Conservation (phyloP, 805 yeast genomes). For the Barnettozyma populi region DNA sequence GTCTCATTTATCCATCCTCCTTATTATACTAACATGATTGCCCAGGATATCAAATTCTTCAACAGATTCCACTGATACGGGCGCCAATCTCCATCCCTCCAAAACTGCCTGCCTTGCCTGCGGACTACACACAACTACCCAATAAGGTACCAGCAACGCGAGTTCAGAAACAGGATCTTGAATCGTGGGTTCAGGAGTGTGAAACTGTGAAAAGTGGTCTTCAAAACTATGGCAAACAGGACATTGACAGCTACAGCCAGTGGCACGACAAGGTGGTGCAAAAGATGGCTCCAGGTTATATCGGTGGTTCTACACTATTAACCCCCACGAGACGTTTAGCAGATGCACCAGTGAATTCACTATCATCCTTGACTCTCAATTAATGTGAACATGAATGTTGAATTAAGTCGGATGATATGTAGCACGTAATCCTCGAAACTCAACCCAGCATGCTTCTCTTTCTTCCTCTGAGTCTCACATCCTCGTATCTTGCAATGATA, state of each 20-base stretch:
- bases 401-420: background rate
- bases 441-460: constrained; percentile 92
- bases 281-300: constrained; percentile 39
- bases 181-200: constrained; percentile 30
- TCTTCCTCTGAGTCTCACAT: constrained; percentile 86
- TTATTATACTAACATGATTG: background rate
- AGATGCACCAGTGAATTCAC: constrained; percentile 13
- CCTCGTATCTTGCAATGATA: constrained; percentile 61
- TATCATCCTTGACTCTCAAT: constrained; percentile 12
- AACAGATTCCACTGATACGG: constrained; percentile 50
- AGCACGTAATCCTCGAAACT: background rate
- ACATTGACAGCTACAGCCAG: constrained; percentile 21
- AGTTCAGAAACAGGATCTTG: constrained; percentile 25
- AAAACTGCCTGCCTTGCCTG: constrained; percentile 46
- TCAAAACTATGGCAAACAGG: constrained; percentile 21
- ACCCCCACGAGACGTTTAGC: constrained; percentile 15
- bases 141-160: constrained; percentile 28
- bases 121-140: constrained; percentile 39
- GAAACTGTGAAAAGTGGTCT: constrained; percentile 25
- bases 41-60: constrained; percentile 41
- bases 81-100: constrained; percentile 51
- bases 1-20: background rate
- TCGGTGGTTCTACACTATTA: constrained; percentile 22
- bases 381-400: background rate
- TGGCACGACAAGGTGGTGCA: constrained; percentile 30